Evolutionary conservation across 371 early-diverging fungal genomes (phyloP).

Genomic region (Chytridium lagenaria): DNA sequence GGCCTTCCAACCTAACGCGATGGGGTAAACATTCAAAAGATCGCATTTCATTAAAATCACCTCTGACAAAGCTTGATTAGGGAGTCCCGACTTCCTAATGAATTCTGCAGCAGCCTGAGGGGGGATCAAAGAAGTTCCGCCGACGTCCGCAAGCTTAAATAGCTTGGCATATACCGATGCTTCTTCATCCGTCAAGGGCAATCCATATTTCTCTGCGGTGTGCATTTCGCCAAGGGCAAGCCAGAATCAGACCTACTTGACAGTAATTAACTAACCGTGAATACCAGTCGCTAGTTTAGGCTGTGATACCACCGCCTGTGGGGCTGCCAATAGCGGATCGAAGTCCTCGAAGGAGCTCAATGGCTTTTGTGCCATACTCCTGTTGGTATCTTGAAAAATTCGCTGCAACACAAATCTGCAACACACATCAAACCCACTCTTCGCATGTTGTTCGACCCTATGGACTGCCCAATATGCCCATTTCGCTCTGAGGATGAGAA

Average conservation of each 20-base stretch:
- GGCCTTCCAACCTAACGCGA: conserved; percentile 79
- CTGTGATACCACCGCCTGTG: background rate
- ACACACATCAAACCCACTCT: no score
- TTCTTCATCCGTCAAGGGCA: conserved; percentile 51
- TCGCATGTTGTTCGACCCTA: no score
- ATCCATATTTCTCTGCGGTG: background rate
- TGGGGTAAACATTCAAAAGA: background rate
- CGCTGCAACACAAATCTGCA: no score
- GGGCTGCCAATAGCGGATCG: no score
- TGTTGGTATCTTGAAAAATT: background rate
- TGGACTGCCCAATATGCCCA: conserved; percentile 7
- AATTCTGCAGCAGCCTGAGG: conserved; percentile 82
- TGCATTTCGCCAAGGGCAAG: no score
- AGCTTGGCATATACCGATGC: conserved; percentile 67
- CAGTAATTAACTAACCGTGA: no score
- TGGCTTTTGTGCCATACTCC: background rate
- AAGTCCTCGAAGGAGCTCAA: background rate
- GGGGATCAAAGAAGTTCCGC: conserved; percentile 69
- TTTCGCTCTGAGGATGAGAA: background rate
- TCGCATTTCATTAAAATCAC: no score
- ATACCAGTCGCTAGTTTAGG: background rate
- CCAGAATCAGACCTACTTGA: no score
- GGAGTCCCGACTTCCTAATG: conserved; percentile 76
- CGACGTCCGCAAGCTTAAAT: conserved; percentile 72
- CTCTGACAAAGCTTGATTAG: conserved; percentile 68